Evolutionary conservation across 1,139 yeast species (phyloP), one percentile per base, ranked within the genome.

Genomic region (Saccharomyces hybrid): DNA sequence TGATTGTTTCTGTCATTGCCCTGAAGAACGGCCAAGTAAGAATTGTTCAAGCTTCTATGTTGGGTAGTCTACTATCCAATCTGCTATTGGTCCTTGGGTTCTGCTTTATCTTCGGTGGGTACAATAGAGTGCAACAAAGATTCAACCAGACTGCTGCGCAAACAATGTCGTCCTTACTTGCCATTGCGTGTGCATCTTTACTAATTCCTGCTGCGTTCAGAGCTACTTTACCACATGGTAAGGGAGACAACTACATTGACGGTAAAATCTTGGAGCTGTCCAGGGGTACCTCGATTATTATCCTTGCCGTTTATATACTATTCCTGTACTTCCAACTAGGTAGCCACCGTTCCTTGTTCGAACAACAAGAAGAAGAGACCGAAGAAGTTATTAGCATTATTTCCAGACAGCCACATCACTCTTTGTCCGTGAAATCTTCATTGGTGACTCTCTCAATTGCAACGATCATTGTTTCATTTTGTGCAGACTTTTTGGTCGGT

Each of bases 91-190:
- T 93, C 5, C 78, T 93, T 58, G 99, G 99, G 14, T 86, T 95
- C 71, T 90, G 98, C 68, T 95, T 93, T 69, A 74, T 93, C 32
- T 93, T 90, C 50, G 99, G 99, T 54, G 99, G 99, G 14, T 78
- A 84, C 68, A 86, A 88, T 61, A 80, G 95, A 58, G 79, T 84
- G 47, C 95, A 88, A 70, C 99, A 93, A 71, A 79, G 80, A 3
- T 93, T 93, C 74, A 91, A 91, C 75, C 95, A 86, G 71, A 91
- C 98, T 0, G 97, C 91, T 9, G 99, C 99, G 5, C 98, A 93
- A 68, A 90, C 98, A 19, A 93, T 95, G 97, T 83, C 93, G 31
- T 88, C 97, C 2, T 78, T 93, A 62, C 81, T 93, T 84, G 96
- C 96, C 0, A 82, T 93, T 58, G 89, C 97, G 0, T 86, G 95